These are phyloP conservation scores for Castanospermum australe DNA, from an alignment of 306 rosid species.

Conservation along the genomic window DNA sequence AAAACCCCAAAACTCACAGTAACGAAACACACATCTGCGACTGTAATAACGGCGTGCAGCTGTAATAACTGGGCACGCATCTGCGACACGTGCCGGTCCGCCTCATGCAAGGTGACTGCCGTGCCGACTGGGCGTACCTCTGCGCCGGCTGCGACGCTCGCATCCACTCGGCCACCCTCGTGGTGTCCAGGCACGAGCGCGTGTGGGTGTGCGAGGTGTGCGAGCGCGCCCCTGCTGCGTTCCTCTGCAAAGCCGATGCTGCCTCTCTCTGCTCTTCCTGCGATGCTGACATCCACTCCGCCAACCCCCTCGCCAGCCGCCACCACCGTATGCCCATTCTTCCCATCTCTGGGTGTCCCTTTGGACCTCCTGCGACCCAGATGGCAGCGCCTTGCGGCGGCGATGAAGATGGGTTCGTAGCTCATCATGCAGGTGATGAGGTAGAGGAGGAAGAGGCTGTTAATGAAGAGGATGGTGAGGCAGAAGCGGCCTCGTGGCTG, in stretches of 20 bases:
- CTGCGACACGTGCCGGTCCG: constrained; percentile 60
- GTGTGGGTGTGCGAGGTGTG: constrained; percentile 78
- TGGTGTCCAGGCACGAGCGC: constrained; percentile 66
- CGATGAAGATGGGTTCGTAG: constrained; percentile 10
- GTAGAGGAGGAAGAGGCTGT: constrained; percentile 33
- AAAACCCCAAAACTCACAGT: too few species aligned
- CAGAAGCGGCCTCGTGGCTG: constrained; percentile 82
- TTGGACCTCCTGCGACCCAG: constrained; percentile 18
- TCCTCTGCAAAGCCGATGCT: constrained; percentile 71
- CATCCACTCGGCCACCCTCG: constrained; percentile 47
- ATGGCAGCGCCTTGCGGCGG: neutral
- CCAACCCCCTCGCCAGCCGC: constrained; percentile 74
- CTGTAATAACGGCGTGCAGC: neutral
- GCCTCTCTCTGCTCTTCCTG: constrained; percentile 81
- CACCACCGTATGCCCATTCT: constrained; percentile 75
- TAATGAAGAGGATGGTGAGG: constrained; percentile 49
- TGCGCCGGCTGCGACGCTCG: constrained; percentile 55
- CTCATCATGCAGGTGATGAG: constrained; percentile 32
- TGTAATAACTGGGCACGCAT: constrained; percentile 46
- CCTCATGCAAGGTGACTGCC: constrained; percentile 58
- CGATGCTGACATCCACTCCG: constrained; percentile 78
- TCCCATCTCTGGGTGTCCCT: constrained; percentile 30
- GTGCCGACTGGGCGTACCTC: constrained; percentile 65
- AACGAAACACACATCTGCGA: too few species aligned
- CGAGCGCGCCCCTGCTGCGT: constrained; percentile 67